Conservation (phyloP, 441 rosid genomes). For the Adansonia gregorii region DNA sequence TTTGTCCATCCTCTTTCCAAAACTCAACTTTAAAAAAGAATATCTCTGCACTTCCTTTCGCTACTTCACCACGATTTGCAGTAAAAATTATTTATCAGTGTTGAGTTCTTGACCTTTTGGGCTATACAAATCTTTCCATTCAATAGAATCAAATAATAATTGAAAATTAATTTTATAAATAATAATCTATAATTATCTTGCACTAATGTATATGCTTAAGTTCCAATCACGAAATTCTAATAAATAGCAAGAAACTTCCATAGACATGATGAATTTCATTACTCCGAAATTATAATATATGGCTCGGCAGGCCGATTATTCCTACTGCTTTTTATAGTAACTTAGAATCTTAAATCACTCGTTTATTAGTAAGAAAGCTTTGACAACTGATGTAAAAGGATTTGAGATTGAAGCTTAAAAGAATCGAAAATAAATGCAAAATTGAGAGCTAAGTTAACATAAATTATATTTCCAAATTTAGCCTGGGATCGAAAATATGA, state of each 20-base stretch:
- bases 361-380: too few relatives aligned
- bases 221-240: background rate
- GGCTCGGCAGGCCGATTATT: background rate
- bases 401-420: background rate
- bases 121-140: background rate
- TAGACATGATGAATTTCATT: background rate
- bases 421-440: too few relatives aligned
- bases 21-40: constrained; percentile 94
- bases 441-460: background rate
- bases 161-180: background rate
- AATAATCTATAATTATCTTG: background rate
- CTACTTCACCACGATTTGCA: constrained; percentile 71
- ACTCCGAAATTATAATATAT: background rate
- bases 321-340: constrained; percentile 8
- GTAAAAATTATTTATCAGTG: background rate
- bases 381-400: background rate
- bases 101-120: background rate
- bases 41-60: constrained; percentile 75
- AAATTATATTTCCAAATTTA: background rate
- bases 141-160: background rate
- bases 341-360: background rate
- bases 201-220: background rate
- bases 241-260: background rate
- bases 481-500: background rate
- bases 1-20: constrained; percentile 93